phyloP scores from a whole-genome alignment of 371 early-diverging fungal species.

The Gilbertella persicaria region DNA sequence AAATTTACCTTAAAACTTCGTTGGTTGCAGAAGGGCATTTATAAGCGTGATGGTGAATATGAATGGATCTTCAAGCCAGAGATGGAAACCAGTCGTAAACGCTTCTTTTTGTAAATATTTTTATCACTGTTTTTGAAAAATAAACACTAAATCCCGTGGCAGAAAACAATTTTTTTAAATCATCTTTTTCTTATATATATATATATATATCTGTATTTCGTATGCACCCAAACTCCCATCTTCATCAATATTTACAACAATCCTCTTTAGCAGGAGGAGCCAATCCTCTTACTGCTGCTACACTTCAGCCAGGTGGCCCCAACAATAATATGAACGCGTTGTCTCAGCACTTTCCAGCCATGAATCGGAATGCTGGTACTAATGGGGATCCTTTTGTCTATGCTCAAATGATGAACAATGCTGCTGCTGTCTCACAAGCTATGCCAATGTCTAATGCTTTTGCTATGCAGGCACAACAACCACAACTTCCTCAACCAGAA shows the following conservation, averaged over 20 bases:
- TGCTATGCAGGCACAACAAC: conserved; percentile 24
- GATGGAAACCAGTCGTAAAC: conserved; percentile 82
- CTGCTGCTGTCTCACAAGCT: conserved; percentile 16
- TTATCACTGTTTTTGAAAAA: too few species aligned
- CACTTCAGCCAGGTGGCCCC: conserved; percentile 9
- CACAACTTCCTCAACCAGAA: conserved; percentile 26
- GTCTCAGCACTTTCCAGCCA: conserved; percentile 41
- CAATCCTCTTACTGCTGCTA: conserved; percentile 21
- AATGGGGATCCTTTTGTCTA: conserved; percentile 30
- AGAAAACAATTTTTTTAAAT: too few species aligned
- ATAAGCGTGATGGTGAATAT: conserved; percentile 89
- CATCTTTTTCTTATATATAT: too few species aligned
- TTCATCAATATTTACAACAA: conserved; percentile 48
- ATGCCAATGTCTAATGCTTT: conserved; percentile 23
- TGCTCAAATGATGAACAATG: conserved; percentile 33
- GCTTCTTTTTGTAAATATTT: conserved; percentile 71
- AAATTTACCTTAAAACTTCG: conserved; percentile 93
- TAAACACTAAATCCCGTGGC: too few species aligned
- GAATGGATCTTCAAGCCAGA: conserved; percentile 94
- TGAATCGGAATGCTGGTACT: conserved; percentile 20
- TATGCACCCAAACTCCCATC: conserved; percentile 39
- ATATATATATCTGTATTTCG: too few species aligned
- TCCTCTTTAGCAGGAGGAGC: conserved; percentile 30
- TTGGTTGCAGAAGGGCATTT: conserved; percentile 94
- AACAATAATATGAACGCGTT: conserved; percentile 29